A percentile compares a stretch with the other conserved stretches of the same genome.
These are phyloP conservation scores for Aspergillus japonicus DNA, from an alignment of 2,329 filamentous ascomycete species.

Conservation along the genomic window DNA sequence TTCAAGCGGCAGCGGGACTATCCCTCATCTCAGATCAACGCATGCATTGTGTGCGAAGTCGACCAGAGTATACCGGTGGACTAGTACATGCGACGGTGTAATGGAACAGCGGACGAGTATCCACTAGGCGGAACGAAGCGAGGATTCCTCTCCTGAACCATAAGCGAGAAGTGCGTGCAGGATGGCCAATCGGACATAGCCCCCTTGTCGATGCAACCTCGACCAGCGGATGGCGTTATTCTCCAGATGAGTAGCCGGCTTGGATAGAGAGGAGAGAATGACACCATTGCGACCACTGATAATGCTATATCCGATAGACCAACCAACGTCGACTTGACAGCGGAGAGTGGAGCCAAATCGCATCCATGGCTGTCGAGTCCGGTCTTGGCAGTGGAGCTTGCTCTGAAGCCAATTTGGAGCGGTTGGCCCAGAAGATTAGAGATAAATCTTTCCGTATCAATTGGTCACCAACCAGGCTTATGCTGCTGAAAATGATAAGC, in stretches of 20 bases:
- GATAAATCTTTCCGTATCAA: neutral
- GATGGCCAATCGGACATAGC: neutral
- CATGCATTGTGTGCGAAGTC: neutral
- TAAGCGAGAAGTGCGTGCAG: neutral
- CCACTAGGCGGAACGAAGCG: neutral
- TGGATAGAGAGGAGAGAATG: neutral
- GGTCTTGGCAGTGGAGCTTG: conserved; percentile 7
- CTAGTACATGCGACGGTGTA: neutral
- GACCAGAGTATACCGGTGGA: neutral
- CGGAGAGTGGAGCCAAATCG: neutral
- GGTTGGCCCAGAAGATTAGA: neutral
- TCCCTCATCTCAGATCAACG: too few relatives aligned
- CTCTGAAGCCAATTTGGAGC: conserved; percentile 4
- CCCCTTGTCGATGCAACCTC: neutral
- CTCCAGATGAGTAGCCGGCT: neutral
- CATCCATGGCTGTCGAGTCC: neutral
- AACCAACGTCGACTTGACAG: neutral
- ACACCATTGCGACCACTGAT: conserved; percentile 8
- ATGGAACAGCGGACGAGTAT: neutral
- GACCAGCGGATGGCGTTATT: neutral
- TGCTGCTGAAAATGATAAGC: neutral
- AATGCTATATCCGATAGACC: neutral
- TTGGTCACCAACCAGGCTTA: neutral
- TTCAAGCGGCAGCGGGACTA: too few relatives aligned
- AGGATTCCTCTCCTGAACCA: neutral